Evolutionary conservation across 331 rosid genomes (phyloP), one percentile per base, ranked within the genome.

Genomic region (Saraca asoca): DNA sequence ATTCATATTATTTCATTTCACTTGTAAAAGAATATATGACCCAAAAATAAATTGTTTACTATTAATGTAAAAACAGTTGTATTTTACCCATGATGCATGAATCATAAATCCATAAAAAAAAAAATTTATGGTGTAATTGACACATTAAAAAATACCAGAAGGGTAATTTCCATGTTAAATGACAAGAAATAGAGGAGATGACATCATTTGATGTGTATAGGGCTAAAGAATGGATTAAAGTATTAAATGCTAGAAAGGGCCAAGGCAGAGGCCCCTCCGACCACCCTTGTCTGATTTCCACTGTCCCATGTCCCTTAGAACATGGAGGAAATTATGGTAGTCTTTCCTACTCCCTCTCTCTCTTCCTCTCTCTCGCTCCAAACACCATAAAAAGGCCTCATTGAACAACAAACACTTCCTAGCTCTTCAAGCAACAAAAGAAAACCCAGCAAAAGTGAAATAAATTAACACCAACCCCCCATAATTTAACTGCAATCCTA

Each of bases 261-360:
- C 82, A 79, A 14, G 42, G 44, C 71, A 31, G 35, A 55, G 81
- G 75, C 73, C 90, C 84, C 85, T 76, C 84, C 68, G 82, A 80
- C 91, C 87, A 76, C 63, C 53, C 54, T 82, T 84, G 89, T 81
- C 87, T 58, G 77, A 53, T 79, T 75, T 80, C 85, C 88, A 73
- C 81, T 73, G 85, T 81, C 81, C 88, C 73, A 78, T 90, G 88
- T 81, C 85, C 88, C 91, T 83, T 83, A 70, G 90, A 86, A 88
- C 95, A 88, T 86, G 96, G 92, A 90, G 89, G 83, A 88, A 94
- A 90, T 90, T 94, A 86, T 88, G 97, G 84, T 89, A 73, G 71
- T 80, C 78, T 33, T 74, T 55, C 61, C 66, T 42, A 38, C 64
- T 60, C 31, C 3, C 3, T 24, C 31, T 24, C 31, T 24, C 31